These are phyloP conservation scores for Yamadazyma jaroonii DNA, from an alignment of 1,139 yeast genomes.

Conservation along the genomic window DNA sequence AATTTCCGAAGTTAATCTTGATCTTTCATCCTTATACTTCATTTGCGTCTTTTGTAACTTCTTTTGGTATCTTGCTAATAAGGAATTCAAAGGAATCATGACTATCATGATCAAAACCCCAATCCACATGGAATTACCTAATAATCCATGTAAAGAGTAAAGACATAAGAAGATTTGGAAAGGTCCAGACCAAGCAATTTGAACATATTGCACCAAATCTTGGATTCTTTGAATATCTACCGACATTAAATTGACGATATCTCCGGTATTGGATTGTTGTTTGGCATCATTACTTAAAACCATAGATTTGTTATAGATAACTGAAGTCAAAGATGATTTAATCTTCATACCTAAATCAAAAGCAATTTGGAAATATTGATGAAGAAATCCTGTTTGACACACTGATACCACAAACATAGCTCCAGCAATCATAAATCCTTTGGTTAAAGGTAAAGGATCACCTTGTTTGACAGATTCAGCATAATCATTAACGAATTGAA, in stretches of 20 bases:
- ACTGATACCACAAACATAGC: conserved; percentile 84
- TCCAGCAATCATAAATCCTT: conserved; percentile 79
- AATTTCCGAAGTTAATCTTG: conserved; percentile 74
- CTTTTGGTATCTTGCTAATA: conserved; percentile 72
- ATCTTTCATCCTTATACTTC: conserved; percentile 46
- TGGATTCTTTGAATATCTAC: conserved; percentile 95
- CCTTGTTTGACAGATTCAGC: conserved; percentile 36
- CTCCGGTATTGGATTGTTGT: conserved; percentile 84
- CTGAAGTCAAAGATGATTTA: conserved; percentile 74
- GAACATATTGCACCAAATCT: conserved; percentile 83
- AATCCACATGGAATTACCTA: conserved; percentile 96
- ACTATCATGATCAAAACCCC: conserved; percentile 83
- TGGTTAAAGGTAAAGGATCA: conserved; percentile 58
- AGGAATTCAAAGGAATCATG: conserved; percentile 83
- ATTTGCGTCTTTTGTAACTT: conserved; percentile 61
- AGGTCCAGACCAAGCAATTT: conserved; percentile 95
- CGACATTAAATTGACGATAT: conserved; percentile 94
- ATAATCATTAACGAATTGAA: conserved; percentile 80
- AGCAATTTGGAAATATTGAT: conserved; percentile 88
- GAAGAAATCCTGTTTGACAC: conserved; percentile 79
- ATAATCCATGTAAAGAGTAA: conserved; percentile 64
- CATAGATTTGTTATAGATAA: conserved; percentile 78
- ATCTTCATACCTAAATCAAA: conserved; percentile 90
- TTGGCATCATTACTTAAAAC: conserved; percentile 82
- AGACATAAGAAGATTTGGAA: conserved; percentile 85